phyloP scores from a whole-genome alignment of 768 basidiomycete genomes.

The Hygrophorus pudorinus region DNA sequence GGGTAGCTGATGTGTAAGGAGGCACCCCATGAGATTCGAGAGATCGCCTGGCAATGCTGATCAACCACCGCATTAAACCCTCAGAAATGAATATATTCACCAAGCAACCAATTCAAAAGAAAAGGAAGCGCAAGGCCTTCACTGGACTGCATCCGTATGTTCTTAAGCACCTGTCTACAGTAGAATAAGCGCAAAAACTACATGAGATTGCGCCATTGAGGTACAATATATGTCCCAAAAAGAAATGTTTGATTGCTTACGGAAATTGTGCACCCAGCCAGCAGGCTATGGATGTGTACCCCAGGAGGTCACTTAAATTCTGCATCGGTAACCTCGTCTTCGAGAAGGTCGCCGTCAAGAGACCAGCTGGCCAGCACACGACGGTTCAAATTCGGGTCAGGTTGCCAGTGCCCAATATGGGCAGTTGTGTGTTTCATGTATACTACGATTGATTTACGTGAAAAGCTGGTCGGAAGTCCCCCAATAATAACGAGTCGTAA shows the following conservation, averaged over 20 bases:
- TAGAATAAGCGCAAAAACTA: no score
- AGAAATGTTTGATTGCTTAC: slow-evolving; percentile 31
- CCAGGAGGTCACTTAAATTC: slow-evolving; percentile 52
- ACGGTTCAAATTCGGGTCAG: no score
- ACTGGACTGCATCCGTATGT: slow-evolving; percentile 63
- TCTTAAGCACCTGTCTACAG: slow-evolving; percentile 78
- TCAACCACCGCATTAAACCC: not conserved
- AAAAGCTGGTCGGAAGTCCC: no score
- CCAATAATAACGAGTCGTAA: no score
- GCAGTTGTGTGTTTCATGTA: no score
- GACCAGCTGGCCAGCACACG: not conserved
- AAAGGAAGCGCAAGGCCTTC: slow-evolving; percentile 92
- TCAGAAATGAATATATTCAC: slow-evolving; percentile 31
- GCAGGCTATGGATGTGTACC: slow-evolving; percentile 61
- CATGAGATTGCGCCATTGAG: slow-evolving; percentile 1
- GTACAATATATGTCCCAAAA: not conserved
- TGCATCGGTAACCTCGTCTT: slow-evolving; percentile 8
- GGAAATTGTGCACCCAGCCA: slow-evolving; percentile 89
- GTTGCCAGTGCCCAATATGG: no score
- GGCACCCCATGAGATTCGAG: slow-evolving; percentile 85
- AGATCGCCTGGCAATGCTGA: slow-evolving; percentile 56
- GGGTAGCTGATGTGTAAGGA: slow-evolving; percentile 87
- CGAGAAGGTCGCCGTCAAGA: slow-evolving; percentile 1
- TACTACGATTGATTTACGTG: no score
- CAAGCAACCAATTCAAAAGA: slow-evolving; percentile 85